Percentiles rank a stretch among this genome's conserved stretches.
These are phyloP conservation scores for Elongisporangium senticosum DNA, from an alignment of 352 stramenopile species.

Conservation along the genomic window DNA sequence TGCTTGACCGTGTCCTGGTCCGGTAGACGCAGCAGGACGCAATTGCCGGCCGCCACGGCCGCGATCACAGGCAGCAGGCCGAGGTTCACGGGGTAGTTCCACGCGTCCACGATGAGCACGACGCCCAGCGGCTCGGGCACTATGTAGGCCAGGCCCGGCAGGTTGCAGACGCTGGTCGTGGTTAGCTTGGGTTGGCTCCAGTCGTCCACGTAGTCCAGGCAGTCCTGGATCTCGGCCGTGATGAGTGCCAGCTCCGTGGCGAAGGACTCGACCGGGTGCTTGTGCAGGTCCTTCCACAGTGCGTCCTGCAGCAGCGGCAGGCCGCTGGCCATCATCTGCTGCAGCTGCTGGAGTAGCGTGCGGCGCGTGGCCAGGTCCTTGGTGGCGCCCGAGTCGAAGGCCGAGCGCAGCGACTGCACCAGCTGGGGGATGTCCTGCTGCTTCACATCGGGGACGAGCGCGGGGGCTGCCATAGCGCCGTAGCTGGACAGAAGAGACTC, in stretches of 20 bases:
- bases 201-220: slow-evolving; percentile 67
- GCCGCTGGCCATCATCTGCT: slow-evolving; percentile 44
- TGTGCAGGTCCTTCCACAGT: slow-evolving; percentile 64
- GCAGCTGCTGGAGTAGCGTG: slow-evolving; percentile 40
- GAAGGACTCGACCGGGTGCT: slow-evolving; percentile 63
- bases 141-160: slow-evolving; percentile 62
- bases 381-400: slow-evolving; percentile 43
- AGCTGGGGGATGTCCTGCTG: slow-evolving; percentile 46
- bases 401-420: slow-evolving; percentile 38
- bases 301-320: slow-evolving; percentile 38
- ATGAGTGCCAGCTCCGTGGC: slow-evolving; percentile 45
- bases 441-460: slow-evolving; percentile 34
- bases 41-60: slow-evolving; percentile 90
- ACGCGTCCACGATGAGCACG: slow-evolving; percentile 87
- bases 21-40: slow-evolving; percentile 87
- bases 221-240: slow-evolving; percentile 67
- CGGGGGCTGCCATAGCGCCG: slow-evolving; percentile 6
- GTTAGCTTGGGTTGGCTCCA: slow-evolving; percentile 48
- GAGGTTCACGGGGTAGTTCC: slow-evolving; percentile 90
- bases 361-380: slow-evolving; percentile 34
- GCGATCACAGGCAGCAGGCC: slow-evolving; percentile 69
- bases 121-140: slow-evolving; percentile 71
- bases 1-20: slow-evolving; percentile 78
- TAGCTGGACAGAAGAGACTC: slow-evolving; percentile 7
- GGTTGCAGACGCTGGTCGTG: slow-evolving; percentile 49